Percentiles rank a stretch among this genome's conserved stretches.
Evolutionary conservation across 2,329 filamentous ascomycete genomes (phyloP).

Genomic region (Ceratocystis alfenasii): DNA sequence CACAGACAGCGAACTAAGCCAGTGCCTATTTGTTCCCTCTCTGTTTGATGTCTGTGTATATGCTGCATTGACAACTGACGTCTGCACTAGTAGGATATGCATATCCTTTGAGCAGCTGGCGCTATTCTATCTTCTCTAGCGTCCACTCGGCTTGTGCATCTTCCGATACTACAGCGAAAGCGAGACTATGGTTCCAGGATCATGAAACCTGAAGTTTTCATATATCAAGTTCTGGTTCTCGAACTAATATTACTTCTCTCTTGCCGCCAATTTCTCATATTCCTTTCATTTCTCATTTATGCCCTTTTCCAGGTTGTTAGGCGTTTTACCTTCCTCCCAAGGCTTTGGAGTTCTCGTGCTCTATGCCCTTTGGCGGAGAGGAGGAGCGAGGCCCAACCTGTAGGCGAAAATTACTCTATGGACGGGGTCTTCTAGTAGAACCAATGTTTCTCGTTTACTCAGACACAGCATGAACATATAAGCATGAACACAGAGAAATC

Average conservation of each 20-base stretch:
- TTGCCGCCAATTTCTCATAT: background rate
- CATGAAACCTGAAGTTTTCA: background rate
- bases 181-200: background rate
- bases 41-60: slow-evolving; percentile 3
- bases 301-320: background rate
- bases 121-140: background rate
- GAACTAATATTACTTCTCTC: background rate
- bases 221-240: background rate
- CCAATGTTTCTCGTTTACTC: slow-evolving; percentile 11
- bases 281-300: background rate
- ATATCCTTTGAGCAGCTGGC: background rate
- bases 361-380: background rate
- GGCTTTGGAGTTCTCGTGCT: background rate
- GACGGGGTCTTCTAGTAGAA: background rate
- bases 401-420: background rate
- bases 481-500: background rate
- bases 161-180: background rate
- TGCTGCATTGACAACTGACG: background rate
- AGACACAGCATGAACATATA: background rate
- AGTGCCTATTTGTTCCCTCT: too few relatives aligned
- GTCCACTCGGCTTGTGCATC: background rate
- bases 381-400: background rate
- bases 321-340: background rate
- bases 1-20: background rate
- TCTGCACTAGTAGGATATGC: slow-evolving; percentile 1